A percentile compares a stretch with the other conserved stretches of the same genome.
Conservation (phyloP, 768 basidiomycete genomes). For the Leccinum pellstonianum region DNA sequence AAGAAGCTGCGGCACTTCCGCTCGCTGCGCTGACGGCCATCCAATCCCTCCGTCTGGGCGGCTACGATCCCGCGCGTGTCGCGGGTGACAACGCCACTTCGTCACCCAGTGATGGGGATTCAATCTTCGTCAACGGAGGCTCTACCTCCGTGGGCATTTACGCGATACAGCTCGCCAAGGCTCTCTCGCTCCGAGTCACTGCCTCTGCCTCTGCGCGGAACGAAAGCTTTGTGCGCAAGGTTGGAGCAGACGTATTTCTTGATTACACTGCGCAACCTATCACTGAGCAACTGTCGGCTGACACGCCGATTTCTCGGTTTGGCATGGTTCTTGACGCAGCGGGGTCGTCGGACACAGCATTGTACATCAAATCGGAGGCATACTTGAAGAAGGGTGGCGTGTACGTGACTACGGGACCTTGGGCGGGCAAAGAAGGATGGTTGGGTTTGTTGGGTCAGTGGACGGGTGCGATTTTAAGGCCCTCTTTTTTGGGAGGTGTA, state of each 20-base stretch:
- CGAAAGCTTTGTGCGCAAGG: conserved; percentile 49
- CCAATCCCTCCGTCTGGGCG: conserved; percentile 48
- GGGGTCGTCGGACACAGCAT: conserved; percentile 44
- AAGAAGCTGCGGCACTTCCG: conserved; percentile 60
- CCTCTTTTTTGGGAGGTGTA: too few relatives aligned
- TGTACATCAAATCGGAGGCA: conserved; percentile 49
- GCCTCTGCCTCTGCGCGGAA: conserved; percentile 62
- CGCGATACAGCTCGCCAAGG: conserved; percentile 73
- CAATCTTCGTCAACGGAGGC: conserved; percentile 69
- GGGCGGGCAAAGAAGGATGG: conserved; percentile 16
- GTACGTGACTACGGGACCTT: conserved; percentile 54
- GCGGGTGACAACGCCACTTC: neutral
- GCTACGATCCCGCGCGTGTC: conserved; percentile 42
- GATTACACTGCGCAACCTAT: conserved; percentile 60
- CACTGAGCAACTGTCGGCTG: conserved; percentile 41
- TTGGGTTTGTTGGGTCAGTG: too few relatives aligned
- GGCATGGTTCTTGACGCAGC: conserved; percentile 61
- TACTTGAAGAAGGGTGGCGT: conserved; percentile 53
- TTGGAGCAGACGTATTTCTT: conserved; percentile 71
- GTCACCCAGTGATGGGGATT: conserved; percentile 35
- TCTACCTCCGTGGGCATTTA: conserved; percentile 66
- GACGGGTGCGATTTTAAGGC: too few relatives aligned
- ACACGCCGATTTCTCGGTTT: conserved; percentile 51
- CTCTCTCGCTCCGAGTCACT: conserved; percentile 54
- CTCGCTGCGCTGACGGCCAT: conserved; percentile 61